Base-by-base conservation (phyloP, 2,329 filamentous ascomycete genomes). In the Purpureocillium lavendulum region DNA sequence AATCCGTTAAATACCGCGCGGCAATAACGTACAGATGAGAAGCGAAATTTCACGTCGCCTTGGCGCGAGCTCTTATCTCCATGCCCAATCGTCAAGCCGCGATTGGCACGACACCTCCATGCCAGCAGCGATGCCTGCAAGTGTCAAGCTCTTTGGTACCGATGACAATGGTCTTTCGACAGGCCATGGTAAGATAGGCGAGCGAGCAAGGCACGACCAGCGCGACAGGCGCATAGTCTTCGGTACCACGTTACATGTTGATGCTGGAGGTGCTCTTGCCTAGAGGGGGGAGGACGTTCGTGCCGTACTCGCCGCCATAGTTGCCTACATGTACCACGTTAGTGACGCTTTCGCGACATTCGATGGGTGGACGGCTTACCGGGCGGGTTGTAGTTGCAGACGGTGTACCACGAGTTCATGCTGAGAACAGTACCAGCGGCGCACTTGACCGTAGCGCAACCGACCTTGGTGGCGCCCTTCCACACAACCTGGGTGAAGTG, bases 331-430 rank as follows among this genome's bases (percentile, higher is more conserved):
- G 11, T 16, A 26, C 6, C 11, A 18, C 14, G 16, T 35, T 18
- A 29, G 35, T 41, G 18, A 37, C n/a, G n/a, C n/a, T n/a, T n/a
- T n/a, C n/a, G 7, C 34, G 6, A 31, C 12, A 35, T 8, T 6
- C 15, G 3, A 15, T 1, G 24, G 42, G 32, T 43, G 18, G 4
- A 11, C 7, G 8, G 62, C 77, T 62, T 77, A 85, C 86, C 87
- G 46, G 78, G 66, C 45, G 79, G 73, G 49, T 66, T 68, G 69
- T 95, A 95, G 75, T 95, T 90, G 81, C 87, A 95, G 54, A 94
- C 87, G 24, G 84, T 89, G 70, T 78, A 87, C 65, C 75, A 80
- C n/a, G 79, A 64, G 30, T 70, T 71, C 67, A 78, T 60, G 48
- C 43, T 49, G 16, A 56, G 46, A 46, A 76, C 62, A 28, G 66